Percentiles rank a stretch among this genome's conserved stretches.
Evolutionary conservation across 1,284 basidiomycete genomes (phyloP).

Genomic region (Malassezia caprae): DNA sequence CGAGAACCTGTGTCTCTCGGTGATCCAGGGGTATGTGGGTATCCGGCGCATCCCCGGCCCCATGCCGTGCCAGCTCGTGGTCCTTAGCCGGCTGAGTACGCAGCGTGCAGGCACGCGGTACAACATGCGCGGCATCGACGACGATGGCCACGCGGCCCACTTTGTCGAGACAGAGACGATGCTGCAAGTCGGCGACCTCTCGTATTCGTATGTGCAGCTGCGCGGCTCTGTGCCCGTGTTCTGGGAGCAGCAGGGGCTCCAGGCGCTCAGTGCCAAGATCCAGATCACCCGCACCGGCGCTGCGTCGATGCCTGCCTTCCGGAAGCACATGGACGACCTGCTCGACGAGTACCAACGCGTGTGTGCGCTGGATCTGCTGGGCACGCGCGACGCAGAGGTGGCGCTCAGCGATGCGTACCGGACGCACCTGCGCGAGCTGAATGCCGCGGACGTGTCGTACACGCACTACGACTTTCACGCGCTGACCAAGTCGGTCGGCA

Average conservation of each 20-base stretch:
- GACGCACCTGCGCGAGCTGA: constrained; percentile 8
- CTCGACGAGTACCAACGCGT: constrained; percentile 36
- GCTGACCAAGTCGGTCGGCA: constrained; percentile 61
- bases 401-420: constrained; percentile 68
- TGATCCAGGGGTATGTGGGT: constrained; percentile 82
- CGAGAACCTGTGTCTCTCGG: constrained; percentile 50
- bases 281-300: constrained; percentile 62
- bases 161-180: constrained; percentile 96
- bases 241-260: constrained; percentile 93
- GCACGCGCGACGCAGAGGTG: constrained; percentile 66
- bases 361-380: constrained; percentile 43
- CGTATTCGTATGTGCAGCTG: constrained; percentile 81
- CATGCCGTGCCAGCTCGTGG: constrained; percentile 58
- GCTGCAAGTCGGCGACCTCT: constrained; percentile 70
- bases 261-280: constrained; percentile 35
- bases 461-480: constrained; percentile 84
- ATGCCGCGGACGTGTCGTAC: constrained; percentile 11
- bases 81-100: constrained; percentile 75
- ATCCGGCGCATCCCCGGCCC: background rate
- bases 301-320: constrained; percentile 89
- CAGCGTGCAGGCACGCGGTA: constrained; percentile 93
- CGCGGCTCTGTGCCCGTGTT: constrained; percentile 75
- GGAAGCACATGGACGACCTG: constrained; percentile 78
- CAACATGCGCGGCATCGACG: constrained; percentile 92
- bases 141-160: constrained; percentile 92